Evolutionary conservation across 2,329 filamentous ascomycete genomes (phyloP).

Genomic region (Dothistroma septosporum): DNA sequence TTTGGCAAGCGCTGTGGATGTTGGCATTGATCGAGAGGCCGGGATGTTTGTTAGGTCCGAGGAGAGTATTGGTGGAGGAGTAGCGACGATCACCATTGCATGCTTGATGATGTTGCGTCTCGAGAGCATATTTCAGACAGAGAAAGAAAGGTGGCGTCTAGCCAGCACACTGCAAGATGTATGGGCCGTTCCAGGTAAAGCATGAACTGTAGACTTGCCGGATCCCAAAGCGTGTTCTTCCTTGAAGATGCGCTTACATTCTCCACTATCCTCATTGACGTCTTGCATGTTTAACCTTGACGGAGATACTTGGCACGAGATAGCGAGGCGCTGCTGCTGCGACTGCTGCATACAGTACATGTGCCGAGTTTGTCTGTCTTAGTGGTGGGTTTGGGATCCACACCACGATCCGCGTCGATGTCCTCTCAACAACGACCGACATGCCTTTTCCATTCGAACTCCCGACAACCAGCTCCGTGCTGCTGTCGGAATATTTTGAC

Average conservation of each 20-base stretch:
- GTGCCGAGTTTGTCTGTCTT: neutral
- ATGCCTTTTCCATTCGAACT: constrained; percentile 91
- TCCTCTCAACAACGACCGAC: neutral
- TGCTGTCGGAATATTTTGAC: constrained; percentile 71
- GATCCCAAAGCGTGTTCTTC: no score
- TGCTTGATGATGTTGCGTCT: constrained; percentile 7
- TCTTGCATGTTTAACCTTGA: no score
- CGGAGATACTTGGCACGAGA: no score
- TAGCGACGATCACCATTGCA: constrained; percentile 11
- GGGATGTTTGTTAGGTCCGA: neutral
- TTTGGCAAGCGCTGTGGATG: neutral
- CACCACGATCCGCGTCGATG: neutral
- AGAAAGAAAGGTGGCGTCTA: neutral
- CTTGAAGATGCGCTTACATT: no score
- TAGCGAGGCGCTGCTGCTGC: no score
- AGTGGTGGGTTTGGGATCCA: neutral
- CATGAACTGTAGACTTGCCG: neutral
- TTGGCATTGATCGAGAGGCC: neutral
- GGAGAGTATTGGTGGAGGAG: constrained; percentile 4
- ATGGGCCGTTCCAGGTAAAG: constrained; percentile 4
- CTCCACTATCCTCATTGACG: no score
- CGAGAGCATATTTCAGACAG: neutral
- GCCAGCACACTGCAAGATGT: neutral
- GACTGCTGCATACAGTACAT: neutral
- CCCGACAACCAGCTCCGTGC: constrained; percentile 83